Conservation (phyloP, 176 grass and related monocot genomes). For the Chloris gayana region DNA sequence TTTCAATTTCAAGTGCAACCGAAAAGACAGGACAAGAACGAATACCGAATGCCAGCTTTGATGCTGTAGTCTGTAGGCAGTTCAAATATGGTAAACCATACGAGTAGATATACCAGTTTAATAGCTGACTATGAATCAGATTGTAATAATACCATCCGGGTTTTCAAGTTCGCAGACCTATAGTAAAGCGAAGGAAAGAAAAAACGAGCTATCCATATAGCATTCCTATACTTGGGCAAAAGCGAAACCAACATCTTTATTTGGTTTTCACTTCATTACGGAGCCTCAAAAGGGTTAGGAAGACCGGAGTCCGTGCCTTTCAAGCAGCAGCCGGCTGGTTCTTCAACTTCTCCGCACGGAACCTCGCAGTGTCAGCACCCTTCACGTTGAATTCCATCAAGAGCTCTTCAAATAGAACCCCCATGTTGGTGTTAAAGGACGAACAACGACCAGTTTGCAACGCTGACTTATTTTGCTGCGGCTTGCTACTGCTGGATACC, state of each 20-base stretch:
- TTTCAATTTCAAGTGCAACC: too few species aligned
- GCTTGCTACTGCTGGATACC: slow-evolving; percentile 36
- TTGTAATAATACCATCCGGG: slow-evolving; percentile 4
- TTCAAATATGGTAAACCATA: neutral
- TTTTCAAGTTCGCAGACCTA: slow-evolving; percentile 21
- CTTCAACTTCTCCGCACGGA: too few species aligned
- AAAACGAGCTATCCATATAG: slow-evolving; percentile 24
- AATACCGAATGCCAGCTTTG: too few species aligned
- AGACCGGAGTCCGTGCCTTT: neutral
- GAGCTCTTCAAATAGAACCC: slow-evolving; percentile 71
- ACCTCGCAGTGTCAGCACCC: too few species aligned
- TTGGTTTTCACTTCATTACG: slow-evolving; percentile 34
- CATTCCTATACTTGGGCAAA: slow-evolving; percentile 39
- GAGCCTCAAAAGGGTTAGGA: slow-evolving; percentile 15
- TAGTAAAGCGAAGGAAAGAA: neutral
- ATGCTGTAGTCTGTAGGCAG: neutral
- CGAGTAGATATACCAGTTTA: neutral
- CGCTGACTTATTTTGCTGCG: neutral
- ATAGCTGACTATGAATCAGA: neutral
- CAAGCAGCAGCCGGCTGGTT: slow-evolving; percentile 39
- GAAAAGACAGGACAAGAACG: too few species aligned
- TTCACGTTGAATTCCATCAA: too few species aligned
- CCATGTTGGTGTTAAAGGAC: slow-evolving; percentile 53
- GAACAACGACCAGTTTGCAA: neutral
- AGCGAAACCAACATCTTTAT: slow-evolving; percentile 41